Conservation (phyloP, 2,329 filamentous ascomycete genomes). For the Metarhizium guizhouense region DNA sequence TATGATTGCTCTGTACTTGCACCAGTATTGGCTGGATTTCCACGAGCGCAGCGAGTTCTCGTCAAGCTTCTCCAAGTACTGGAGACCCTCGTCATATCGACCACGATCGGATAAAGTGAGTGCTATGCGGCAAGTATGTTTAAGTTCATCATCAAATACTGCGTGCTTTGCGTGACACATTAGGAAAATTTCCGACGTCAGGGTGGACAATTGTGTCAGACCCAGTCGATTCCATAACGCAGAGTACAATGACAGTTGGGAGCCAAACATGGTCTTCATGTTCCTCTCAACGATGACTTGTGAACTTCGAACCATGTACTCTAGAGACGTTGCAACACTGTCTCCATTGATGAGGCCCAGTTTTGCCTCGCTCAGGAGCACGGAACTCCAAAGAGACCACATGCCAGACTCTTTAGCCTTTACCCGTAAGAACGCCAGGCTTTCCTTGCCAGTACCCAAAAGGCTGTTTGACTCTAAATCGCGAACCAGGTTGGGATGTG, state of each 20-base stretch:
- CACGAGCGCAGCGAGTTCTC: conserved; percentile 57
- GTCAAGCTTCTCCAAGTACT: conserved; percentile 36
- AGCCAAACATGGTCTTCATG: conserved; percentile 62
- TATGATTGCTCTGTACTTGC: conserved; percentile 57
- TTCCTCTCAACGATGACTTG: conserved; percentile 73
- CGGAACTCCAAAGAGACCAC: conserved; percentile 76
- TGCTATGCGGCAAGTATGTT: conserved; percentile 62
- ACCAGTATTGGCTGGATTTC: conserved; percentile 68
- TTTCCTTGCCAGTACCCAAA: conserved; percentile 72
- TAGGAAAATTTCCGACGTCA: conserved; percentile 64
- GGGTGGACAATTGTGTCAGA: conserved; percentile 42
- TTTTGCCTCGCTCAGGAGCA: conserved; percentile 78
- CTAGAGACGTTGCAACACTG: conserved; percentile 54
- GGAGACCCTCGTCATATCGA: conserved; percentile 57
- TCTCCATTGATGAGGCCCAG: conserved; percentile 64
- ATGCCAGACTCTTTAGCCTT: conserved; percentile 82
- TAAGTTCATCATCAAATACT: conserved; percentile 68
- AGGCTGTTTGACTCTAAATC: conserved; percentile 63
- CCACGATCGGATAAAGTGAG: conserved; percentile 53
- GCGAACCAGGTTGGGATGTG: conserved; percentile 66
- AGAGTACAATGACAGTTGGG: conserved; percentile 63
- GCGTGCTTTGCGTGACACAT: conserved; percentile 55
- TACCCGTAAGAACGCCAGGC: conserved; percentile 70
- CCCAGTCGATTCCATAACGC: conserved; percentile 72
- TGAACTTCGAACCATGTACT: conserved; percentile 73